Base-by-base conservation (phyloP, 306 rosid genomes). In the Malus fusca region DNA sequence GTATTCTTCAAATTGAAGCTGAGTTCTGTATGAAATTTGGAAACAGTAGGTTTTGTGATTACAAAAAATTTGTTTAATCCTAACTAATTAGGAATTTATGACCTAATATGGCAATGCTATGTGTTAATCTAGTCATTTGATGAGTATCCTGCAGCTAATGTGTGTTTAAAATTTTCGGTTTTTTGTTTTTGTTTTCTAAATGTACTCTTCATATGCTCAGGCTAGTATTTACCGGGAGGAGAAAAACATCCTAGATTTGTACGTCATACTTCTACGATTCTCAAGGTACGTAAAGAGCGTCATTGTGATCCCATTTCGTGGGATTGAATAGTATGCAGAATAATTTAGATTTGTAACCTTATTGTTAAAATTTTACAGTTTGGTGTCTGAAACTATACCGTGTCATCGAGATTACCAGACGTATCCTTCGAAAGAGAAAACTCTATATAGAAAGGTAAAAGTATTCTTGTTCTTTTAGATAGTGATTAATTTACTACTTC, bases 371-470 rank as follows among this genome's bases (percentile, higher is more conserved):
- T 73, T 78, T 85, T 5, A 31, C 82, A 94, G 98, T 90, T 90
- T 94, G 96, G 84, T 94, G 82, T 86, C 97, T n/a, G 97, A 94
- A 77, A 94, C 98, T 42, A 92, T 94, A 81, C 97, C 98, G 0
- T 84, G 69, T 81, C 98, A 94, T 85, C 96, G 88, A 60, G 98
- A 94, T 81, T 88, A 94, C 79, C 90, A 74, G 81, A 69, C 72
- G 17, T 77, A 82, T 72, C 91, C 79, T 78, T 85, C 81, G 31
- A 90, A 79, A 43, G 96, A 90, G 80, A 90, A 84, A 77, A 72
- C 73, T 65, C 23, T 77, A 11, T 80, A 84, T 76, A 94, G 78
- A 86, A 88, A 89, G 93, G 98, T 90, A 75, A 78, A 69, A 69
- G 33, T 69, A 23, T 81, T 76, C 71, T 25, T 21, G n/a, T 66